phyloP scores from a whole-genome alignment of 345 rosid species.

The Conringia planisiliqua region DNA sequence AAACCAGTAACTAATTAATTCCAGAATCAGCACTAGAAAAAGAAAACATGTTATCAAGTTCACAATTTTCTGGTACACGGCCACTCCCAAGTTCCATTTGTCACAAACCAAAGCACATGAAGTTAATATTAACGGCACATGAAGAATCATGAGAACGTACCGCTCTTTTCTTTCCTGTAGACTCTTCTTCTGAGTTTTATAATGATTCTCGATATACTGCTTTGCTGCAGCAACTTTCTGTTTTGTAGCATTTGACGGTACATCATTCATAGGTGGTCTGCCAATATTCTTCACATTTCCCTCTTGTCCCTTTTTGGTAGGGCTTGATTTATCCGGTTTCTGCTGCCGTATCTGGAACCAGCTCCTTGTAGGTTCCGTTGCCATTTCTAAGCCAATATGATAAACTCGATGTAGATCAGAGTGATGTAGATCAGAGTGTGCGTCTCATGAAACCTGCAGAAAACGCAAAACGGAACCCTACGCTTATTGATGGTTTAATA shows the following conservation, averaged over 20 bases:
- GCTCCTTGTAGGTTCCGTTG: slow-evolving; percentile 45
- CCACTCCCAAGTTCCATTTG: background rate
- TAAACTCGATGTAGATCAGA: background rate
- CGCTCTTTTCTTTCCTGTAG: slow-evolving; percentile 48
- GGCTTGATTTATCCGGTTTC: slow-evolving; percentile 30
- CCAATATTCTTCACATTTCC: slow-evolving; percentile 33
- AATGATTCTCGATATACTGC: slow-evolving; percentile 47
- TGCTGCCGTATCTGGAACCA: slow-evolving; percentile 47
- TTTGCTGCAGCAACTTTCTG: slow-evolving; percentile 48
- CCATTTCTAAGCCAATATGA: slow-evolving; percentile 28
- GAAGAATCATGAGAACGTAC: slow-evolving; percentile 12
- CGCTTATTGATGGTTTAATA: background rate
- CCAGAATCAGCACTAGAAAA: background rate
- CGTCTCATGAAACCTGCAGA: slow-evolving; percentile 12
- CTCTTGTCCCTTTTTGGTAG: slow-evolving; percentile 35
- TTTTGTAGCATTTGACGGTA: slow-evolving; percentile 44
- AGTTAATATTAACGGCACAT: background rate
- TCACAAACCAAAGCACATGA: background rate
- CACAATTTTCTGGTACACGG: background rate
- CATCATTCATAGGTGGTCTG: slow-evolving; percentile 40
- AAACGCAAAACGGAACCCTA: background rate
- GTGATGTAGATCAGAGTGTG: background rate
- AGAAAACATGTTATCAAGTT: background rate
- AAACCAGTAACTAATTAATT: slow-evolving; percentile 2
- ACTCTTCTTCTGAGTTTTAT: slow-evolving; percentile 44